Conservation (phyloP, 768 basidiomycete genomes). For the Rhizopogon vulgaris region DNA sequence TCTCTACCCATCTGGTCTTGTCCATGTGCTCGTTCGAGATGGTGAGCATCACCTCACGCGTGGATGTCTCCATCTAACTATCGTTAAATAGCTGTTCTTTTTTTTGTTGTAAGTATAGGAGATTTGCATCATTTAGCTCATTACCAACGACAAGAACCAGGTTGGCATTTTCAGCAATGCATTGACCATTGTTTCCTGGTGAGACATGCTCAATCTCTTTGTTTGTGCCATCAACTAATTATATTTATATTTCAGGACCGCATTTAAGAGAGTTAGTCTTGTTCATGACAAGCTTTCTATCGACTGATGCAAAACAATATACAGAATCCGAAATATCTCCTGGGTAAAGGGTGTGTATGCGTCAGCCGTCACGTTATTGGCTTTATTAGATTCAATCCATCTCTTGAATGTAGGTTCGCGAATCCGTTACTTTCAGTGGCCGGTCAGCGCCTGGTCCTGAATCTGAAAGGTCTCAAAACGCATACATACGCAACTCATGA, state of each 20-base stretch:
- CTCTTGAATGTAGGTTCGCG: conserved; percentile 7
- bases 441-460: conserved; percentile 16
- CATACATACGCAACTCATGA: background rate
- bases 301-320: background rate
- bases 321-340: conserved; percentile 9
- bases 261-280: background rate
- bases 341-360: conserved; percentile 5
- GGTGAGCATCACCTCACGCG: background rate
- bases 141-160: background rate
- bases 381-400: background rate
- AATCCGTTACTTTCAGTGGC: conserved; percentile 7
- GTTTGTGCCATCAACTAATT: background rate
- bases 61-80: background rate
- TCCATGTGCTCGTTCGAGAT: conserved; percentile 2
- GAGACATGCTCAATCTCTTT: background rate
- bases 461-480: conserved; percentile 6
- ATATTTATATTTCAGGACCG: conserved; percentile 6
- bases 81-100: background rate
- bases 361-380: background rate
- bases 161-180: conserved; percentile 3
- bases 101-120: background rate
- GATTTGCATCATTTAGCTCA: too few species aligned
- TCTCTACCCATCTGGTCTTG: conserved; percentile 1
- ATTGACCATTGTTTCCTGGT: conserved; percentile 10
- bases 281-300: background rate